Conservation (phyloP, 2,329 filamentous ascomycete genomes). For the Colletotrichum eleusines region DNA sequence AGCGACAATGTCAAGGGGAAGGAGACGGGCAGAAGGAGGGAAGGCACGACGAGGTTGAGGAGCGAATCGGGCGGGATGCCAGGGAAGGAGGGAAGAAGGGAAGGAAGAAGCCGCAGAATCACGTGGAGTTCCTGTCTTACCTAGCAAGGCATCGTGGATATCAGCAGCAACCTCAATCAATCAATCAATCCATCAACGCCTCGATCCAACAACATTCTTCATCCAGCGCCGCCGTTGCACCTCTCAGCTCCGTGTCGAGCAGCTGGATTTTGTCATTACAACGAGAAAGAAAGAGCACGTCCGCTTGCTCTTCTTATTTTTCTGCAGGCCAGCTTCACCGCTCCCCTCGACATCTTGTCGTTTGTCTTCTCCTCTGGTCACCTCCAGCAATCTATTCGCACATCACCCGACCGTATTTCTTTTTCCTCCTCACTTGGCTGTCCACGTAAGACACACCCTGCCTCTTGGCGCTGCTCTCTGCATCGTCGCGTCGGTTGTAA, state of each 20-base stretch:
- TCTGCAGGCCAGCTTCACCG: not conserved
- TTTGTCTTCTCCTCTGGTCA: not conserved
- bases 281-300: not conserved
- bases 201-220: not conserved
- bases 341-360: not conserved
- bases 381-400: slow-evolving; percentile 10
- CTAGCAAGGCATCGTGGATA: no score
- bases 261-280: not conserved
- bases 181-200: not conserved
- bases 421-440: slow-evolving; percentile 24
- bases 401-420: slow-evolving; percentile 25
- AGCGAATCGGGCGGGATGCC: not conserved
- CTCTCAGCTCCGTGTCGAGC: not conserved
- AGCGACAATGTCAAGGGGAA: no score
- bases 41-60: not conserved
- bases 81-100: not conserved
- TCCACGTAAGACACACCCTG: not conserved
- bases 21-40: not conserved
- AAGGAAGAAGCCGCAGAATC: not conserved
- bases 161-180: not conserved
- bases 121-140: not conserved
- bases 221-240: not conserved
- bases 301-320: not conserved
- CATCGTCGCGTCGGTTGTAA: no score
- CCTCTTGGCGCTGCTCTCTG: not conserved